These are phyloP conservation scores for Takakia lepidozioides DNA, from an alignment of 225 moss, liverwort and hornwort genomes.

Conservation along the genomic window DNA sequence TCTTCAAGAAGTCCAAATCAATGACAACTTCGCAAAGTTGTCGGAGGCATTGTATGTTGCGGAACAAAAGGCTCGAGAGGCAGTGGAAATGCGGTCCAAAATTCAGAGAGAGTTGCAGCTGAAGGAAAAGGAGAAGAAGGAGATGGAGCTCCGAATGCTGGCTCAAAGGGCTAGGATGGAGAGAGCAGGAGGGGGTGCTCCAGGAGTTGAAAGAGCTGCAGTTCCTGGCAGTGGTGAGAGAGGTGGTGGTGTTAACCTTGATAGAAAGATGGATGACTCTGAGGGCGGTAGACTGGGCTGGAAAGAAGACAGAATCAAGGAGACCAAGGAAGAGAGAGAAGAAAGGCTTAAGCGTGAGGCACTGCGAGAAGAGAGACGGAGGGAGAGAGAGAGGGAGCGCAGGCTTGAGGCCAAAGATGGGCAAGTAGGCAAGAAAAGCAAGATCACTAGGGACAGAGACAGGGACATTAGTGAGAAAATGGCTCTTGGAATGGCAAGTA, in stretches of 20 bases:
- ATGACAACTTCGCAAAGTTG: slow-evolving; percentile 52
- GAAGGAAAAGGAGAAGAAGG: slow-evolving; percentile 63
- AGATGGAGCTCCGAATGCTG: slow-evolving; percentile 51
- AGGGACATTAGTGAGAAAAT: slow-evolving; percentile 53
- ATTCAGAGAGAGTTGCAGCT: slow-evolving; percentile 47
- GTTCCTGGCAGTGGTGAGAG: slow-evolving; percentile 19
- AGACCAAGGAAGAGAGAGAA: slow-evolving; percentile 36
- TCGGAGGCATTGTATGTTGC: slow-evolving; percentile 50
- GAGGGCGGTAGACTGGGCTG: slow-evolving; percentile 11
- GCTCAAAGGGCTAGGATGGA: slow-evolving; percentile 54
- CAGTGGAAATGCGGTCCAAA: slow-evolving; percentile 54
- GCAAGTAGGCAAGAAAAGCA: slow-evolving; percentile 42
- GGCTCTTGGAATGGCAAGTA: slow-evolving; percentile 49
- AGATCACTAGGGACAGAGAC: slow-evolving; percentile 50
- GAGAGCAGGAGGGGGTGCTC: slow-evolving; percentile 30
- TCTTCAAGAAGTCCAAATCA: slow-evolving; percentile 57
- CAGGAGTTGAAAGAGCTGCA: slow-evolving; percentile 7
- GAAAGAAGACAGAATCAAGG: slow-evolving; percentile 35
- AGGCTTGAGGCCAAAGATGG: slow-evolving; percentile 49
- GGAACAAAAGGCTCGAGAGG: slow-evolving; percentile 55
- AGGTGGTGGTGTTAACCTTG: slow-evolving; percentile 1
- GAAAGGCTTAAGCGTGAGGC: slow-evolving; percentile 33
- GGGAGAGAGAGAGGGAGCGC: slow-evolving; percentile 49
- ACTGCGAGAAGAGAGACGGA: slow-evolving; percentile 42
- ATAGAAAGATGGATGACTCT: slow-evolving; percentile 29